These are phyloP conservation scores for Camellia oleifera DNA, from an alignment of 179 eudicot species.

Conservation along the genomic window DNA sequence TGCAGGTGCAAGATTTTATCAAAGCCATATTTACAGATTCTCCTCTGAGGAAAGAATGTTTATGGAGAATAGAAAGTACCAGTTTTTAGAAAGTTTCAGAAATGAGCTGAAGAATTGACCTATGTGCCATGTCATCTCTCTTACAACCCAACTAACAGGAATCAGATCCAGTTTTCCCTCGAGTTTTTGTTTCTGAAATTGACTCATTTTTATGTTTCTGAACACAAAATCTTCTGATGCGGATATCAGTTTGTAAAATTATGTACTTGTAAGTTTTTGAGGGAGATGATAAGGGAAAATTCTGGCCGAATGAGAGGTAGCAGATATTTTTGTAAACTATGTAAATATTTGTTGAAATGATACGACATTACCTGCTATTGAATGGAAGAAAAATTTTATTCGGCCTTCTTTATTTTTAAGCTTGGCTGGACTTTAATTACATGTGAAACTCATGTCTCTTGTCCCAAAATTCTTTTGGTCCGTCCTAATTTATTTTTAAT, in stretches of 20 bases:
- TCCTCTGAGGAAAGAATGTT: conserved; percentile 83
- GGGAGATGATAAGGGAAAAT: background rate
- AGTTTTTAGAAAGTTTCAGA: conserved; percentile 19
- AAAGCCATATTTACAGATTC: conserved; percentile 94
- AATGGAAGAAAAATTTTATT: too few species aligned
- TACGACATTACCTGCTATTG: background rate
- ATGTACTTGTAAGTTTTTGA: background rate
- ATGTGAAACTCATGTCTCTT: too few species aligned
- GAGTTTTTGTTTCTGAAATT: background rate
- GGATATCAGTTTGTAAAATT: conserved; percentile 2
- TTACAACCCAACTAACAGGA: conserved; percentile 10
- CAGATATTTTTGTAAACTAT: background rate
- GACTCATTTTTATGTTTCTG: background rate
- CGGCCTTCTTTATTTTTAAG: too few species aligned
- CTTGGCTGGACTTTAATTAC: too few species aligned
- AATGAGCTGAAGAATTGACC: background rate
- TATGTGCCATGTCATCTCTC: background rate
- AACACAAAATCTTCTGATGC: background rate
- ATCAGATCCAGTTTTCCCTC: conserved; percentile 1
- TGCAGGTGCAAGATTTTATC: conserved; percentile 89
- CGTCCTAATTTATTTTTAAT: too few species aligned
- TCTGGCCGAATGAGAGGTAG: background rate
- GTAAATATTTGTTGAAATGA: background rate
- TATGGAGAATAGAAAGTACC: conserved; percentile 69
- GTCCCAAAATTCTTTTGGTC: too few species aligned